Percentiles rank a stretch among this genome's conserved stretches.
These are phyloP conservation scores for Trichosporon asahii DNA, from an alignment of 1,284 basidiomycete species.

Conservation along the genomic window DNA sequence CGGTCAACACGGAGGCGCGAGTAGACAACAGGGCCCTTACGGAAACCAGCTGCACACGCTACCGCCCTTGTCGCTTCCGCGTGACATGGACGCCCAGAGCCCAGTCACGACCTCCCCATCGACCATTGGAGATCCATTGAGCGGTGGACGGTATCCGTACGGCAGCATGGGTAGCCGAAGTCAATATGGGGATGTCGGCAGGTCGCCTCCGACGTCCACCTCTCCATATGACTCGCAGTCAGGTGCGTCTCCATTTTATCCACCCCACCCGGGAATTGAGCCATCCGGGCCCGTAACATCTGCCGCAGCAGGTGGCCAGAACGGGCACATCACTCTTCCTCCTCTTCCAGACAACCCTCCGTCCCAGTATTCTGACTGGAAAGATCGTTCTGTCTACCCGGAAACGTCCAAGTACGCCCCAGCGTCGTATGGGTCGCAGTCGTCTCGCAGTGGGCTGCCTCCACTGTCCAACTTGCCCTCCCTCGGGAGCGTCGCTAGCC, in stretches of 20 bases:
- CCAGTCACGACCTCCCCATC: slow-evolving; percentile 1
- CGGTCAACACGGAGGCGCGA: background rate
- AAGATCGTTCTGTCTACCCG: slow-evolving; percentile 14
- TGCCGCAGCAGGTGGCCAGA: background rate
- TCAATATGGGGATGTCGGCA: slow-evolving; percentile 15
- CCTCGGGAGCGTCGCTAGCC: slow-evolving; percentile 15
- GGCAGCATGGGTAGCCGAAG: slow-evolving; percentile 5
- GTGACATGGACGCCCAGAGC: slow-evolving; percentile 16
- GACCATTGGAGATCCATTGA: background rate
- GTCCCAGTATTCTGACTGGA: slow-evolving; percentile 16
- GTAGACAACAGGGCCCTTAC: background rate
- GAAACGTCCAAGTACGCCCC: slow-evolving; percentile 15
- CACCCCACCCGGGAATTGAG: background rate
- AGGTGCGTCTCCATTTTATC: slow-evolving; percentile 18
- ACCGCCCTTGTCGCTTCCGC: slow-evolving; percentile 7
- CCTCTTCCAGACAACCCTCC: slow-evolving; percentile 19
- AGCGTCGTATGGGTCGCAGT: background rate
- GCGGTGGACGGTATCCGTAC: slow-evolving; percentile 8
- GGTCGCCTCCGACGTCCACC: slow-evolving; percentile 18
- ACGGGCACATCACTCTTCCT: slow-evolving; percentile 15
- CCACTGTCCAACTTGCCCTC: slow-evolving; percentile 15
- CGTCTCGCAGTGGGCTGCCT: slow-evolving; percentile 11
- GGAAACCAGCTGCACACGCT: slow-evolving; percentile 1
- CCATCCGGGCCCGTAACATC: background rate
- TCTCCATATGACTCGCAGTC: slow-evolving; percentile 20